Conservation (phyloP, 2,329 filamentous ascomycete species). For the Colletotrichum eleusines region DNA sequence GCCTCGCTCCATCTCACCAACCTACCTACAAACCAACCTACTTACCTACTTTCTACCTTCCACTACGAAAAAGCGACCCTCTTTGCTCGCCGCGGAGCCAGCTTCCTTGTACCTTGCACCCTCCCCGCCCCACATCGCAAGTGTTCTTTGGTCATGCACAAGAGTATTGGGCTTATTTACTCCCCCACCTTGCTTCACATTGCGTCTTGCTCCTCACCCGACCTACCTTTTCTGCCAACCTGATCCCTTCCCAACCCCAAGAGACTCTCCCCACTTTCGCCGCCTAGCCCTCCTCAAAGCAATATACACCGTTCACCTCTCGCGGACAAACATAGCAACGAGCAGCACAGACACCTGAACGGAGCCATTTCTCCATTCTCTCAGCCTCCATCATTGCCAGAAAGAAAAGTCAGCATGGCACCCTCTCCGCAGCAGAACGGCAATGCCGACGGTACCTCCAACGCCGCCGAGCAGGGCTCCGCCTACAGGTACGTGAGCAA, state of each 20-base stretch:
- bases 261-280: background rate
- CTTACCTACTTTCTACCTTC: no score
- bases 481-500: background rate
- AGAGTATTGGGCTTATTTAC: background rate
- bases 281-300: background rate
- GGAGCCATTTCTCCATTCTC: background rate
- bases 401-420: background rate
- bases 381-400: background rate
- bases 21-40: no score
- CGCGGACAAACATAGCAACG: background rate
- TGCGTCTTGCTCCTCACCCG: background rate
- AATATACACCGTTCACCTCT: background rate
- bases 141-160: background rate
- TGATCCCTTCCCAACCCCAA: no score
- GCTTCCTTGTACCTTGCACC: no score
- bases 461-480: background rate
- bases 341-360: background rate
- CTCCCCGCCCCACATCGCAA: background rate
- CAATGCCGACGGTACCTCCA: background rate
- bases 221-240: background rate
- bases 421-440: background rate
- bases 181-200: background rate
- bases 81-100: background rate
- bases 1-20: no score
- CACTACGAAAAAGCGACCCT: background rate